These are phyloP conservation scores for Drechslerella coelobrocha DNA, from an alignment of 2,329 filamentous ascomycete species.

Conservation along the genomic window DNA sequence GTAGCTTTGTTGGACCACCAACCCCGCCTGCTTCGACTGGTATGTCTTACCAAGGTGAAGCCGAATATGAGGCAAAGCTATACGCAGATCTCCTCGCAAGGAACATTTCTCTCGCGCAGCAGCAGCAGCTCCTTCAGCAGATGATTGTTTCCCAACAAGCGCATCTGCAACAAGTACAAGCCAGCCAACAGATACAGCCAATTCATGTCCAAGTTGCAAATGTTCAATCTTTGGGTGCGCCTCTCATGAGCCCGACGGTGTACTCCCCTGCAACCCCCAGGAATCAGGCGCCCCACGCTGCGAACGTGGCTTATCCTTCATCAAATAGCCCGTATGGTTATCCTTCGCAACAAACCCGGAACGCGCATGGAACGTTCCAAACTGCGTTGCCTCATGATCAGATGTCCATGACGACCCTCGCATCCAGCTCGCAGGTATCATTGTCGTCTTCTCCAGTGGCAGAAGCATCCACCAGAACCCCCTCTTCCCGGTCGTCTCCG, in stretches of 20 bases:
- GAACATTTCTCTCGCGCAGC: conserved; percentile 89
- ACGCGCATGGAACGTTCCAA: background rate
- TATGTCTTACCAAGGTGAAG: conserved; percentile 52
- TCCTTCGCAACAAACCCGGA: conserved; percentile 17
- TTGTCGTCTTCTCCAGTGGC: conserved; percentile 14
- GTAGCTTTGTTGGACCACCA: conserved; percentile 55
- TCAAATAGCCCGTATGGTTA: conserved; percentile 11
- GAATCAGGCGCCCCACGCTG: background rate
- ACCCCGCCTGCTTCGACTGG: conserved; percentile 53
- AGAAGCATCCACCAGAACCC: conserved; percentile 1
- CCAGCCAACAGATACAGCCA: conserved; percentile 52
- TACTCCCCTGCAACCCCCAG: conserved; percentile 20
- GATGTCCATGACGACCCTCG: background rate
- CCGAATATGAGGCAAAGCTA: conserved; percentile 78
- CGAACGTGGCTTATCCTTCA: conserved; percentile 1
- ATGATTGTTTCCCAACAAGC: conserved; percentile 54
- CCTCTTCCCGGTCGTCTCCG: conserved; percentile 29
- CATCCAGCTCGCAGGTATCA: conserved; percentile 11
- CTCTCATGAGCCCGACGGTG: conserved; percentile 53
- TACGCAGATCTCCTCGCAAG: conserved; percentile 90
- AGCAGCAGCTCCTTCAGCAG: conserved; percentile 71
- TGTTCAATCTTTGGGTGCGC: conserved; percentile 50
- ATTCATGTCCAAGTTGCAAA: conserved; percentile 49
- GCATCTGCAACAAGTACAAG: conserved; percentile 49
- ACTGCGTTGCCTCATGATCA: background rate